phyloP scores from a whole-genome alignment of 257 asterid species.

The Lithospermum erythrorhizon region DNA sequence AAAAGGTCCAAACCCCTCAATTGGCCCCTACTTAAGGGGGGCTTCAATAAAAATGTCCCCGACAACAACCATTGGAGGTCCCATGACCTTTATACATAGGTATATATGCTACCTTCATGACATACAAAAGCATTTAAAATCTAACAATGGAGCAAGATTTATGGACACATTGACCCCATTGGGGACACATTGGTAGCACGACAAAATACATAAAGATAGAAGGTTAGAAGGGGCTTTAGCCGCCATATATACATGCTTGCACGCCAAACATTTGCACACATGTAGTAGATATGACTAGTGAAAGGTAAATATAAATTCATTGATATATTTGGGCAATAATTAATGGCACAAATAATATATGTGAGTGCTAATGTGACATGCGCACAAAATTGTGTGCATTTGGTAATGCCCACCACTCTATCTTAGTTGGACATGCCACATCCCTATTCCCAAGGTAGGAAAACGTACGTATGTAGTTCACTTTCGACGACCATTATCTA shows the following conservation, averaged over 20 bases:
- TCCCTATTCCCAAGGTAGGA: not conserved
- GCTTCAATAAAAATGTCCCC: conserved; percentile 13
- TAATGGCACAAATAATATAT: conserved; percentile 14
- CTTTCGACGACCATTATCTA: not conserved
- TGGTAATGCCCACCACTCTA: conserved; percentile 31
- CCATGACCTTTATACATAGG: conserved; percentile 19
- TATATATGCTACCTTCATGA: conserved; percentile 35
- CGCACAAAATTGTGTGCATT: conserved; percentile 35
- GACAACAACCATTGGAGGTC: conserved; percentile 22
- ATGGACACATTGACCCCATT: conserved; percentile 62
- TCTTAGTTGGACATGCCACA: conserved; percentile 3
- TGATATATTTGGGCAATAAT: conserved; percentile 22
- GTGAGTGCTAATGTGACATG: conserved; percentile 69
- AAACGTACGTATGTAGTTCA: not conserved
- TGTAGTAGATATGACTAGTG: conserved; percentile 2
- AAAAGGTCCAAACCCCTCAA: conserved; percentile 16
- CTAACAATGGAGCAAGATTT: conserved; percentile 17
- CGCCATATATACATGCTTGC: conserved; percentile 70
- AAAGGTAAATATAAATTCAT: not conserved
- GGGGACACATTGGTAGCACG: conserved; percentile 18
- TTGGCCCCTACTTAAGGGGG: conserved; percentile 16
- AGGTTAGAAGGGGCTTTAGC: conserved; percentile 49
- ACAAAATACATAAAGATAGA: conserved; percentile 10
- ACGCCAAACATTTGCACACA: conserved; percentile 31
- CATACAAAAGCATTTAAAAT: conserved; percentile 31